Evolutionary conservation across 1,284 basidiomycete species (phyloP).

Genomic region (Leccinum fallax): DNA sequence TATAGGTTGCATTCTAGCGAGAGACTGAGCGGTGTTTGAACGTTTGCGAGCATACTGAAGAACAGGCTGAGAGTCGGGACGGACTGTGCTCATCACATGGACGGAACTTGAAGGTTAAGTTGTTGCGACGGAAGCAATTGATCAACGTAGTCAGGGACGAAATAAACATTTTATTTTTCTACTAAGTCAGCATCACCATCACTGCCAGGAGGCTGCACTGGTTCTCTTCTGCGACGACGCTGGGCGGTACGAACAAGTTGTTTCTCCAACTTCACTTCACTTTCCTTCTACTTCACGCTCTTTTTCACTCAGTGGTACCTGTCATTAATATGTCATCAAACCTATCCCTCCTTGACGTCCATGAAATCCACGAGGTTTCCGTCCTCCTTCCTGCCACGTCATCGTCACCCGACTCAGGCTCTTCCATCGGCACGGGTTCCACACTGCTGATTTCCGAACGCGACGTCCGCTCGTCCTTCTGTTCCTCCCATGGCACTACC

Average conservation of each 20-base stretch:
- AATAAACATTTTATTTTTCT: not conserved
- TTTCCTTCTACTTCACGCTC: conserved; percentile 31
- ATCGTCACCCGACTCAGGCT: conserved; percentile 23
- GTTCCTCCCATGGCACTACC: conserved; percentile 21
- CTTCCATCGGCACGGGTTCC: conserved; percentile 19
- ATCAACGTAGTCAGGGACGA: not conserved
- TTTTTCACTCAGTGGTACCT: conserved; percentile 12
- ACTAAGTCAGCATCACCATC: not conserved
- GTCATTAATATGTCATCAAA: conserved; percentile 25
- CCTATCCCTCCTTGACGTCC: conserved; percentile 10
- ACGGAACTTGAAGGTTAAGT: not conserved
- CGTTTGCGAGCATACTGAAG: conserved; percentile 60
- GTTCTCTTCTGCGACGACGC: conserved; percentile 8
- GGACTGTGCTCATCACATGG: conserved; percentile 52
- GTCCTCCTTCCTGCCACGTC: conserved; percentile 10
- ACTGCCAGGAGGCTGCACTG: not conserved
- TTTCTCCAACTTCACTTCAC: conserved; percentile 8
- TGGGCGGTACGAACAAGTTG: conserved; percentile 15
- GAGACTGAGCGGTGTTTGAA: conserved; percentile 72
- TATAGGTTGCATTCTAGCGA: conserved; percentile 45
- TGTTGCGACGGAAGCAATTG: conserved; percentile 9
- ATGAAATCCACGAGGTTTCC: conserved; percentile 21
- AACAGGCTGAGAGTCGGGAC: conserved; percentile 48
- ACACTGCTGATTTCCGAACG: conserved; percentile 12
- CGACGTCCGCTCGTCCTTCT: conserved; percentile 19